These are phyloP conservation scores for Microdochium bolleyi DNA, from an alignment of 2,329 filamentous ascomycete genomes.

Conservation along the genomic window DNA sequence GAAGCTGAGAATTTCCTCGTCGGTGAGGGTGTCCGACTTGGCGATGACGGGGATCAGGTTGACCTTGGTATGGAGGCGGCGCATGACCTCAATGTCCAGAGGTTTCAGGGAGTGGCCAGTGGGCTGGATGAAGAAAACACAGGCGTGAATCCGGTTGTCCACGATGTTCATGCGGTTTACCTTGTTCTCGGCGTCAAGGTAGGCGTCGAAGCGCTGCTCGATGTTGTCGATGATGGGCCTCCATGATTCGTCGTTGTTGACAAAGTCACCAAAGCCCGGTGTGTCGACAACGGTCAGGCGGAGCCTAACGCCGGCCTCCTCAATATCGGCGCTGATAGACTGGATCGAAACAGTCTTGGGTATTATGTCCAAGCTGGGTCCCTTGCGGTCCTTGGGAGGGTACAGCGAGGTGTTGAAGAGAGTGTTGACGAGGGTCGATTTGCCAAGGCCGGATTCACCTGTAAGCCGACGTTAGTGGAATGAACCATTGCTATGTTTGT, in stretches of 20 bases:
- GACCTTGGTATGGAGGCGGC: constrained; percentile 98
- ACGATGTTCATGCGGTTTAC: constrained; percentile 99
- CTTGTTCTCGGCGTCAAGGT: constrained; percentile 99
- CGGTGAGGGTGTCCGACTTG: constrained; percentile 95
- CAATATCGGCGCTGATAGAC: constrained; percentile 92
- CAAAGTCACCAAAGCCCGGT: constrained; percentile 96
- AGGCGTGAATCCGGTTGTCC: constrained; percentile 97
- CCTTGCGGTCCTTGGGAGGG: constrained; percentile 97
- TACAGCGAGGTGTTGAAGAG: constrained; percentile 99
- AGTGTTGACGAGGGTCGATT: constrained; percentile 98
- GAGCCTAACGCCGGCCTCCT: constrained; percentile 95
- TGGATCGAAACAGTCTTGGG: constrained; percentile 96
- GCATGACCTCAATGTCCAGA: constrained; percentile 98
- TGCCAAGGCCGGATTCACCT: constrained; percentile 99
- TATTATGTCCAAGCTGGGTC: constrained; percentile 93
- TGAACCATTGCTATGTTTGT: background rate
- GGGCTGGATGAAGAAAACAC: constrained; percentile 99
- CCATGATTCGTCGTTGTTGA: constrained; percentile 99
- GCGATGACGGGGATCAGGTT: constrained; percentile 99
- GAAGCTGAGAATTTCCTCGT: constrained; percentile 90
- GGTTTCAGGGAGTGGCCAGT: constrained; percentile 98
- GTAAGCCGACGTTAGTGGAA: constrained; percentile 7
- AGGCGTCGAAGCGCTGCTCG: constrained; percentile 96
- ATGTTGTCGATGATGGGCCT: constrained; percentile 99
- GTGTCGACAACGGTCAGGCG: constrained; percentile 96